These are phyloP conservation scores for Aureobasidium leucospermi DNA, from an alignment of 2,329 filamentous ascomycete species.

Conservation along the genomic window DNA sequence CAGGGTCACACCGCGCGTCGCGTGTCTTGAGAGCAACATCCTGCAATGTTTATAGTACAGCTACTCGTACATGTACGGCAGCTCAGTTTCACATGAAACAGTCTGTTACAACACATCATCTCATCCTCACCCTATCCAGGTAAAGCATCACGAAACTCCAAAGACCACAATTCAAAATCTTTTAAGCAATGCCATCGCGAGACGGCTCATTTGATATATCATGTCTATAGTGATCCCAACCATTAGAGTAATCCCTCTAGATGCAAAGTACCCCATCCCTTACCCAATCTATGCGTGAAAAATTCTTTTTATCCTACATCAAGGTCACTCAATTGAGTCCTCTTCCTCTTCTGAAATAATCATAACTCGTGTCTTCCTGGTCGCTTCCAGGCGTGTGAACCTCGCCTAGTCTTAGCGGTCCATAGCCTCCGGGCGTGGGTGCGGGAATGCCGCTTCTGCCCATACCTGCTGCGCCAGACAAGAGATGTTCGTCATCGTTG, in stretches of 20 bases:
- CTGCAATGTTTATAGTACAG: too few relatives aligned
- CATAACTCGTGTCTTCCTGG: constrained; percentile 32
- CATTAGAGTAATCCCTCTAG: background rate
- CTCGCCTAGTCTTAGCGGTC: constrained; percentile 19
- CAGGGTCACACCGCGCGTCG: too few relatives aligned
- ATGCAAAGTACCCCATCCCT: background rate
- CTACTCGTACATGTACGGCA: too few relatives aligned
- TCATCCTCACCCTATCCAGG: too few relatives aligned
- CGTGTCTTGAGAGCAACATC: too few relatives aligned
- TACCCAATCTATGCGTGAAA: constrained; percentile 2
- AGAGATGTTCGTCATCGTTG: constrained; percentile 18
- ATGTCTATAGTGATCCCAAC: background rate
- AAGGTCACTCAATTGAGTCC: background rate
- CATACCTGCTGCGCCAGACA: constrained; percentile 25
- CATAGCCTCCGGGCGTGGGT: constrained; percentile 22
- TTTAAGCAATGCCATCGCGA: background rate
- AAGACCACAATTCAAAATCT: background rate
- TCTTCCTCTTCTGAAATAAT: constrained; percentile 31
- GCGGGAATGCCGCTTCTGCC: constrained; percentile 20
- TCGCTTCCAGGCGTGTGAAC: constrained; percentile 26
- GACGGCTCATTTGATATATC: background rate
- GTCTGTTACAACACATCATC: too few relatives aligned
- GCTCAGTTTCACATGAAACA: too few relatives aligned
- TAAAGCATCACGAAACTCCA: too few relatives aligned
- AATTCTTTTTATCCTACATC: background rate